Evolutionary conservation across 306 rosid genomes (phyloP).

Genomic region (Vigna nakashimae): DNA sequence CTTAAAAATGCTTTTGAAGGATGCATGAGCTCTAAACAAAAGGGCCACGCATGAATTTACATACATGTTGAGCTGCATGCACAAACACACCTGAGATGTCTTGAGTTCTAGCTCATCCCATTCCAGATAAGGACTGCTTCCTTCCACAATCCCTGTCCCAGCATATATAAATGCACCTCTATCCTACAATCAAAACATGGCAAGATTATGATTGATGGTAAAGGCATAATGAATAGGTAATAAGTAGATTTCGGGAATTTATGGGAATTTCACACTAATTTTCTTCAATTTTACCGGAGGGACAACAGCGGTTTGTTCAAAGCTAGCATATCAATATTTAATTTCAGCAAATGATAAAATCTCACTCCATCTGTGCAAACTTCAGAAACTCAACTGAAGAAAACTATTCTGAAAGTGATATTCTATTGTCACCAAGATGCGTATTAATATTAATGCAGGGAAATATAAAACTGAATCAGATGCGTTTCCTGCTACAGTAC

Average conservation of each 20-base stretch:
- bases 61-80: neutral
- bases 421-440: conserved; percentile 16
- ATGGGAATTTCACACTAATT: neutral
- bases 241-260: neutral
- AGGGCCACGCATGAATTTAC: neutral
- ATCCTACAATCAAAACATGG: conserved; percentile 57
- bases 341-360: neutral
- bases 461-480: neutral
- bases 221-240: conserved; percentile 2
- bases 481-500: conserved; percentile 1
- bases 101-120: conserved; percentile 97
- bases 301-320: neutral
- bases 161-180: conserved; percentile 84
- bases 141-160: conserved; percentile 96
- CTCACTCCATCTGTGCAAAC: neutral
- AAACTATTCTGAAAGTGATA: neutral
- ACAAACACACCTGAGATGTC: conserved; percentile 77
- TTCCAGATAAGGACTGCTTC: conserved; percentile 82
- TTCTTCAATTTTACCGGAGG: neutral
- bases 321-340: neutral
- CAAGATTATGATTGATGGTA: conserved; percentile 26
- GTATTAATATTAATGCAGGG: neutral
- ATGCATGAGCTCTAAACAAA: conserved; percentile 1
- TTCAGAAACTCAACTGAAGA: neutral
- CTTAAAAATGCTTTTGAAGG: conserved; percentile 2